Evolutionary conservation across 441 rosid species (phyloP).

Genomic region (California macrophylla): DNA sequence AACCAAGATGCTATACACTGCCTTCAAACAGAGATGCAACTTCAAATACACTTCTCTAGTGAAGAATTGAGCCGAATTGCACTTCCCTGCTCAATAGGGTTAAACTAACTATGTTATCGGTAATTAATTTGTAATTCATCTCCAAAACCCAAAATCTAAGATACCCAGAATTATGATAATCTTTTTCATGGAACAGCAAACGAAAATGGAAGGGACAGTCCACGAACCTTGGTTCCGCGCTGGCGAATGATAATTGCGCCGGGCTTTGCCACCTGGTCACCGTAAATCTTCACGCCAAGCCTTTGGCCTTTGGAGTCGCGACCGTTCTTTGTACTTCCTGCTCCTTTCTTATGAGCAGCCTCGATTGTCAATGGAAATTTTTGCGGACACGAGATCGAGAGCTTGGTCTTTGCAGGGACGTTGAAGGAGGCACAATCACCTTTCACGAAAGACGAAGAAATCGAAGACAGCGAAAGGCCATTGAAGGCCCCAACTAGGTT

Average conservation of each 20-base stretch:
- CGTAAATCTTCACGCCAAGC: slow-evolving; percentile 82
- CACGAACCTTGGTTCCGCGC: slow-evolving; percentile 79
- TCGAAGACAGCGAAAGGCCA: slow-evolving; percentile 51
- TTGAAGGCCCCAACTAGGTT: slow-evolving; percentile 45
- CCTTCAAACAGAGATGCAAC: not conserved
- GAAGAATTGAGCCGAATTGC: not conserved
- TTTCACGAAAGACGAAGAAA: slow-evolving; percentile 46
- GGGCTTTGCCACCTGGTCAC: slow-evolving; percentile 82
- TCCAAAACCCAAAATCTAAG: no score
- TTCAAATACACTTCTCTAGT: not conserved
- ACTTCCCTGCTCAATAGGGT: no score
- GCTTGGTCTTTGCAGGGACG: slow-evolving; percentile 22
- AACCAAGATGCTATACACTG: not conserved
- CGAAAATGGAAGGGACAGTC: no score
- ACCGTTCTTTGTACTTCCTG: slow-evolving; percentile 93
- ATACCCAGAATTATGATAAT: no score
- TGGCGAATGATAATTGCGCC: slow-evolving; percentile 89
- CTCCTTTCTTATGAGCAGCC: slow-evolving; percentile 94
- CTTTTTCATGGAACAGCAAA: no score
- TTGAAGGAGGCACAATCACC: slow-evolving; percentile 32
- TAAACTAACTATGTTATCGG: no score
- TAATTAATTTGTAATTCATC: no score
- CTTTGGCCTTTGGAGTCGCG: slow-evolving; percentile 81
- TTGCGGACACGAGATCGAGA: slow-evolving; percentile 34
- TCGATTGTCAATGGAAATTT: slow-evolving; percentile 52